Conservation (phyloP, 176 grass and related monocot genomes). For the Hsuehochloa calcarea region DNA sequence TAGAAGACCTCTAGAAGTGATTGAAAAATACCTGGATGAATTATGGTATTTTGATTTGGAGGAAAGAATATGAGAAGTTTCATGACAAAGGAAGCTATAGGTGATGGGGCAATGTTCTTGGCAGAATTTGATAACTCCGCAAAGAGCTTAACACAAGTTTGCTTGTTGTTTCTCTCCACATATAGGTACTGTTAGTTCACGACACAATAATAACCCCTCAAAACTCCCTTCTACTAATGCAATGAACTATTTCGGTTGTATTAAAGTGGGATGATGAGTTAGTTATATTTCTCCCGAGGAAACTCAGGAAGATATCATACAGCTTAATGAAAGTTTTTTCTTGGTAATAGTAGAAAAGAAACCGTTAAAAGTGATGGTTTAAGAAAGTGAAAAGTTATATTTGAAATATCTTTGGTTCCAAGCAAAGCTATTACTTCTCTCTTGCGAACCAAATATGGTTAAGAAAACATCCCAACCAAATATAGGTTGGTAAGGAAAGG, state of each 20-base stretch:
- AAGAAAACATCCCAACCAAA: conserved; percentile 21
- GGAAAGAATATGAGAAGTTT: conserved; percentile 77
- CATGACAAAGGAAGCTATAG: conserved; percentile 84
- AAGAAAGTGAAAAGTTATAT: conserved; percentile 13
- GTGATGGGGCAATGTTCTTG: conserved; percentile 58
- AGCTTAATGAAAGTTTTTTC: background rate
- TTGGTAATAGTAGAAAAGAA: background rate
- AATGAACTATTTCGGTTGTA: background rate
- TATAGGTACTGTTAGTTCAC: conserved; percentile 54
- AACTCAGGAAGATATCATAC: background rate
- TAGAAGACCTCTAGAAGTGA: background rate
- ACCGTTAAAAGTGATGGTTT: background rate
- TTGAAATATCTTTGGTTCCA: conserved; percentile 34
- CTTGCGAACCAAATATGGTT: background rate
- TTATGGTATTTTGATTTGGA: conserved; percentile 63
- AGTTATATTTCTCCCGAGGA: background rate
- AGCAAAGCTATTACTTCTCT: conserved; percentile 1
- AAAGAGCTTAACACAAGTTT: conserved; percentile 79
- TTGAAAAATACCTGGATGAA: conserved; percentile 66
- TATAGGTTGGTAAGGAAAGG: conserved; percentile 5
- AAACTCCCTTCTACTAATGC: background rate
- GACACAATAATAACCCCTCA: background rate
- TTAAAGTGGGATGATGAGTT: background rate
- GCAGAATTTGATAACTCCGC: conserved; percentile 59
- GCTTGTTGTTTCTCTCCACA: conserved; percentile 95